Evolutionary conservation across 371 early-diverging fungal species (phyloP).

Genomic region (Apophysomyces ossiformis): DNA sequence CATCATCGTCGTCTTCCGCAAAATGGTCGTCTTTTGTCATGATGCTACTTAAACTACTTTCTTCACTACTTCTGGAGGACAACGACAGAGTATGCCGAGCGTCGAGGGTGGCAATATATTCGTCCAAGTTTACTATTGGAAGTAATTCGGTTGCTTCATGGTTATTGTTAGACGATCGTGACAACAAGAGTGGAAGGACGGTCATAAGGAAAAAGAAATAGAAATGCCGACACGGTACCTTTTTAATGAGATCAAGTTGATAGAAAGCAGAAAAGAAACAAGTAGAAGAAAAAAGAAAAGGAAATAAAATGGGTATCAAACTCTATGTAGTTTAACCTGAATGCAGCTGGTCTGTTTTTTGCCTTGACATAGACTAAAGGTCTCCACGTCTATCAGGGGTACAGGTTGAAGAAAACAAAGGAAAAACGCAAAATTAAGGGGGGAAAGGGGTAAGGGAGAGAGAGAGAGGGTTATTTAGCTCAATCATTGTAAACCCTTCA

Average conservation of each 20-base stretch:
- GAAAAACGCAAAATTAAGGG: background rate
- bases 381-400: slow-evolving; percentile 35
- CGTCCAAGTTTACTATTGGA: slow-evolving; percentile 35
- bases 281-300: slow-evolving; percentile 1
- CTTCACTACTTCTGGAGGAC: slow-evolving; percentile 19
- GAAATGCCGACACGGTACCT: slow-evolving; percentile 7
- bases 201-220: background rate
- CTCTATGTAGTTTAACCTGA: slow-evolving; percentile 39
- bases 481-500: background rate
- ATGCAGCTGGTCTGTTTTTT: slow-evolving; percentile 35
- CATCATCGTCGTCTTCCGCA: slow-evolving; percentile 27
- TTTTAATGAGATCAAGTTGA: background rate
- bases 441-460: no score
- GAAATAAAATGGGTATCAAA: background rate
- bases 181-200: background rate
- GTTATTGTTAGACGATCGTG: slow-evolving; percentile 9
- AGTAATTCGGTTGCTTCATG: slow-evolving; percentile 44
- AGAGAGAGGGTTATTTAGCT: no score
- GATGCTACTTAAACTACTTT: slow-evolving; percentile 28
- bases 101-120: slow-evolving; percentile 33
- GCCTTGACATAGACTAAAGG: slow-evolving; percentile 36
- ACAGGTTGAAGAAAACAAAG: background rate
- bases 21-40: slow-evolving; percentile 17
- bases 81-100: slow-evolving; percentile 25
- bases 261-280: slow-evolving; percentile 7